These are phyloP conservation scores for Thyridium curvatum DNA, from an alignment of 2,329 filamentous ascomycete species.

Conservation along the genomic window DNA sequence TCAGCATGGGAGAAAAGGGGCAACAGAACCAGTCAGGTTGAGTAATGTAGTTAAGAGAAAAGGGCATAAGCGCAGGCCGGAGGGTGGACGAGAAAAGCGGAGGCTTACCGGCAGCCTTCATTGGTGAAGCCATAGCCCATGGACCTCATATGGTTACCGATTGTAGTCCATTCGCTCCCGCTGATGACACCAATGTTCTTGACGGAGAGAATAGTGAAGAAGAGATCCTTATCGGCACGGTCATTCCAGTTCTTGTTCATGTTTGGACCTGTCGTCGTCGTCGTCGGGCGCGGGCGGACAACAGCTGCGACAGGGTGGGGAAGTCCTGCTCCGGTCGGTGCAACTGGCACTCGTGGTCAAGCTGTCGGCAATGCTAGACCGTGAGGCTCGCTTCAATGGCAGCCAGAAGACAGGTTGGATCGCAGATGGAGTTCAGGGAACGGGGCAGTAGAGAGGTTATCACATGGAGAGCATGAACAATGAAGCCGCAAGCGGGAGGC, in stretches of 20 bases:
- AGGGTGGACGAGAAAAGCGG: slow-evolving; percentile 3
- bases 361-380: too few relatives aligned
- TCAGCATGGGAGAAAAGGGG: not conserved
- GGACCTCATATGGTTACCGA: slow-evolving; percentile 53
- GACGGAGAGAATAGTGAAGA: slow-evolving; percentile 55
- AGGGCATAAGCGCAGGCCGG: not conserved
- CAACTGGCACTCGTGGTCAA: slow-evolving; percentile 2
- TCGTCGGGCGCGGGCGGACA: too few relatives aligned
- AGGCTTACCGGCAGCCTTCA: slow-evolving; percentile 55
- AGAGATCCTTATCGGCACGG: slow-evolving; percentile 55
- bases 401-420: too few relatives aligned
- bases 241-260: slow-evolving; percentile 59
- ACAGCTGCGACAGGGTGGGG: too few relatives aligned
- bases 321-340: not conserved
- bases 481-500: too few relatives aligned
- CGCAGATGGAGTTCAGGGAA: too few relatives aligned
- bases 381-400: too few relatives aligned
- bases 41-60: too few relatives aligned
- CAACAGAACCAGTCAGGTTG: not conserved
- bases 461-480: too few relatives aligned
- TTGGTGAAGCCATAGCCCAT: slow-evolving; percentile 58
- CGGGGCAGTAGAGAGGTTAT: too few relatives aligned
- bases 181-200: slow-evolving; percentile 60
- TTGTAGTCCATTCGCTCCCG: slow-evolving; percentile 55
- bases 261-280: slow-evolving; percentile 15